Base-by-base conservation (phyloP, 768 basidiomycete species). In the Hygrophoropsis aurantiaca region DNA sequence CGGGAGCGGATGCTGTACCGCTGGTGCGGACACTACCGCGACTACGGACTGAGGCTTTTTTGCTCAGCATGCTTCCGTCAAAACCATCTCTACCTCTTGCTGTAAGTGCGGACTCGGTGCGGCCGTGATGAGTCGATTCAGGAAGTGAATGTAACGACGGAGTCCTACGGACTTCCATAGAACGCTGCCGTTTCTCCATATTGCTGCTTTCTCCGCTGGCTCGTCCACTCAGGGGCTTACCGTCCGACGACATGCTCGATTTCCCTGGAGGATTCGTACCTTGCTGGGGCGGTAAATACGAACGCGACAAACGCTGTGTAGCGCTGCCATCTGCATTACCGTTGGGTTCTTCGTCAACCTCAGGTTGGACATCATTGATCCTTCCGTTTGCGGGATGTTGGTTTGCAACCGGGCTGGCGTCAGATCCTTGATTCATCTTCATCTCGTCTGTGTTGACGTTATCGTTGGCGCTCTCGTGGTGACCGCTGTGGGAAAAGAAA, bases 101-200 rank as follows among this genome's bases (percentile, higher is more conserved):
- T 6, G 34, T 21, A 7, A 20, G 3, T n/a, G 40, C 27, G 24
- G 16, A 15, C 13, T 52, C 43, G 9, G 24, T 61, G 20, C 41
- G 46, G 3, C 26, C 52, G 6, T n/a, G n/a, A n/a, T n/a, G 8
- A 2, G 43, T 34, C 6, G 56, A 57, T 16, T 9, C 41, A 11
- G 60, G 58, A 21, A 67, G 62, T n/a, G 64, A 61, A 24, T 25
- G 55, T 24, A 59, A 49, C 4, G 60, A 63, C 10, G 55, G 52
- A 0, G 53, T 35, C 19, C 41, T 50, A 19, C 34, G 43, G 33
- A 23, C 38, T 10, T 18, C 37, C 13, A 4, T 16, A 7, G n/a
- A 13, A n/a, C 47, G 36, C 36, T 38, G n/a, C 6, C 7, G 27
- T 30, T 30, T 30, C 27, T 30, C 27, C 7, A 30, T 6, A 13